A percentile compares a stretch with the other conserved stretches of the same genome.
Evolutionary conservation across 345 rosid genomes (phyloP).

Genomic region (Clausena lansium): DNA sequence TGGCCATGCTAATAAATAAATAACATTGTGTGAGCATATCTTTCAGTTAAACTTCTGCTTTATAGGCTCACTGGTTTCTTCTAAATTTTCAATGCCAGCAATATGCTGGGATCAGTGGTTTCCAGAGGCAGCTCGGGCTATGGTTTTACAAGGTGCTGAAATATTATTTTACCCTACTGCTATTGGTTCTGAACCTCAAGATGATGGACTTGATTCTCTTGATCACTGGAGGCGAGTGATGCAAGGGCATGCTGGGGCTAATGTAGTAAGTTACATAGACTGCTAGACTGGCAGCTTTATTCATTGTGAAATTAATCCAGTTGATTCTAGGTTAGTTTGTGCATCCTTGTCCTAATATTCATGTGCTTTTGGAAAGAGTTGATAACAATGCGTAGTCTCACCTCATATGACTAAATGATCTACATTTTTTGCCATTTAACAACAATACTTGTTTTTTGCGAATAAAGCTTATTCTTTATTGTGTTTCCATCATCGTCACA

Average conservation of each 20-base stretch:
- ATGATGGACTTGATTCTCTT: constrained; percentile 79
- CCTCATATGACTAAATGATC: constrained; percentile 4
- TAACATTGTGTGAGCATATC: not conserved
- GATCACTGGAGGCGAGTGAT: constrained; percentile 93
- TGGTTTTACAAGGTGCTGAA: constrained; percentile 90
- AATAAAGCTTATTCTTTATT: not conserved
- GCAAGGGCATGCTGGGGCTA: constrained; percentile 99
- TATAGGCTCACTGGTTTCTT: not conserved
- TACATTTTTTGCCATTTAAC: not conserved
- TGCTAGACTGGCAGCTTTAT: not conserved
- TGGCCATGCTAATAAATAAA: not conserved
- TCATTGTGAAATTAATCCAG: not conserved
- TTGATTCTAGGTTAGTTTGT: constrained; percentile 8
- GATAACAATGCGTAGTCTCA: not conserved
- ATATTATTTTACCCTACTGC: constrained; percentile 89
- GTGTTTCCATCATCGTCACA: not conserved
- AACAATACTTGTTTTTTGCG: not conserved
- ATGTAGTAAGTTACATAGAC: constrained; percentile 53
- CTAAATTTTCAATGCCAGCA: constrained; percentile 39
- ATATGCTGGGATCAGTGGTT: constrained; percentile 99
- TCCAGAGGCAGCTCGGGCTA: constrained; percentile 92
- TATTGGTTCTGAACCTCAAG: constrained; percentile 97
- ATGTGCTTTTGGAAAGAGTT: not conserved
- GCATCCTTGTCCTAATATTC: not conserved
- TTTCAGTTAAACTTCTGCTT: not conserved